phyloP scores from a whole-genome alignment of 2,329 filamentous ascomycete species.

The Penicillium sp. region DNA sequence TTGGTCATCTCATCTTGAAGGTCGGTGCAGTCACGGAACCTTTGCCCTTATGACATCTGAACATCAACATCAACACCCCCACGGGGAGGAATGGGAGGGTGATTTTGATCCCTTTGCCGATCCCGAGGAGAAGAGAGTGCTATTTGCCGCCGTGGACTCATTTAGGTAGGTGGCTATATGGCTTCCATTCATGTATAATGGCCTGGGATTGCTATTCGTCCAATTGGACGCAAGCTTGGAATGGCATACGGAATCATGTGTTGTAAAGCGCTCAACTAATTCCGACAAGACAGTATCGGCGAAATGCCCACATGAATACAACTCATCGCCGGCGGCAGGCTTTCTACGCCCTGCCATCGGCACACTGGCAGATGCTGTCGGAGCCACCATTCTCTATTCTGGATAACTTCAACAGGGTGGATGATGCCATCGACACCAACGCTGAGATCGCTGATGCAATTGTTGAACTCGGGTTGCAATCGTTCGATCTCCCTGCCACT shows the following conservation, averaged over 20 bases:
- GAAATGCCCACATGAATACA: conserved; percentile 81
- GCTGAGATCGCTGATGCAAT: conserved; percentile 80
- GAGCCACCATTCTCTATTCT: conserved; percentile 80
- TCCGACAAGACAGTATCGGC: conserved; percentile 72
- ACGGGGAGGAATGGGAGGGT: conserved; percentile 53
- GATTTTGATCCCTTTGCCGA: conserved; percentile 69
- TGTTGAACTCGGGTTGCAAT: conserved; percentile 65
- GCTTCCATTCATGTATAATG: neutral
- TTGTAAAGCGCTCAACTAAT: conserved; percentile 1
- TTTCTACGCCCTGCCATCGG: conserved; percentile 85
- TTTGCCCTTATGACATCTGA: conserved; percentile 10
- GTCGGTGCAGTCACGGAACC: neutral
- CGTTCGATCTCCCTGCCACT: conserved; percentile 60
- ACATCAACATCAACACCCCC: neutral
- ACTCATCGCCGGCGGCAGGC: conserved; percentile 88
- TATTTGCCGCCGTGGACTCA: conserved; percentile 83
- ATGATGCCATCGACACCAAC: conserved; percentile 86
- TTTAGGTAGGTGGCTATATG: conserved; percentile 67
- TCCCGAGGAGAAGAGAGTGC: conserved; percentile 75
- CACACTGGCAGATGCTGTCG: conserved; percentile 81
- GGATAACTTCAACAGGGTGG: conserved; percentile 73
- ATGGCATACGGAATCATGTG: neutral
- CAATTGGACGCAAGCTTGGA: too few species aligned
- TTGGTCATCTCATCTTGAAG: neutral
- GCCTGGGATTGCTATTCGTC: neutral